Evolutionary conservation across 1,284 basidiomycete genomes (phyloP), one percentile per base, ranked within the genome.

Genomic region (Puccinia brachypodii): DNA sequence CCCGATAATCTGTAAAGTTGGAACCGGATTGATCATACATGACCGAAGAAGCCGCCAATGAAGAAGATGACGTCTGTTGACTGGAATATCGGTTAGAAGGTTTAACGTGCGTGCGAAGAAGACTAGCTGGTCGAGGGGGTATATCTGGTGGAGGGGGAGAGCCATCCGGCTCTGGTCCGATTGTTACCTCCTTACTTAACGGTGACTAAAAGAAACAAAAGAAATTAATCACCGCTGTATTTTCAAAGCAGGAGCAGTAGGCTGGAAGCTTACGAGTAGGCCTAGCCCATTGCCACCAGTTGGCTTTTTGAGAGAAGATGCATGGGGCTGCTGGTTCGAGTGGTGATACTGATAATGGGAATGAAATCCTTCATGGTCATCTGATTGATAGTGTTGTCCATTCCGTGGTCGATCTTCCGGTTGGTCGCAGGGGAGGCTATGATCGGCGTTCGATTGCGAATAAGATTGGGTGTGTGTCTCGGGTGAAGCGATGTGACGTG

Each of bases 41-140:
- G 36, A n/a, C 36, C 11, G 62, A 66, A n/a, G 62, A n/a, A 40
- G 62, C 33, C n/a, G n/a, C n/a, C n/a, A n/a, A n/a, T n/a, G n/a
- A n/a, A n/a, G n/a, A n/a, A n/a, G n/a, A n/a, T n/a, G n/a, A n/a
- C n/a, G n/a, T n/a, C n/a, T n/a, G n/a, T 4, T 13, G 36, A 40
- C 13, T 13, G 4, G 33, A 22, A 40, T 11, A 38, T 2, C 7
- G 14, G 22, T 38, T 2, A 38, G 36, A 38, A 19, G 36, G 62
- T 40, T 22, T 66, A 3, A 38, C 19, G 36, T 66, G 62, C 8
- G 19, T 2, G 62, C 62, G n/a, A 7, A 66, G n/a, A 7, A 66
- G 62, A n/a, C 62, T 66, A n/a, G 62, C 36, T 14, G 62, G 62
- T 22, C 62, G 62, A 40, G 62, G 62, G 19, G 62, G 62, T 22